A percentile compares a stretch with the other conserved stretches of the same genome.
These are phyloP conservation scores for Russula lepida DNA, from an alignment of 768 basidiomycete genomes.

Conservation along the genomic window DNA sequence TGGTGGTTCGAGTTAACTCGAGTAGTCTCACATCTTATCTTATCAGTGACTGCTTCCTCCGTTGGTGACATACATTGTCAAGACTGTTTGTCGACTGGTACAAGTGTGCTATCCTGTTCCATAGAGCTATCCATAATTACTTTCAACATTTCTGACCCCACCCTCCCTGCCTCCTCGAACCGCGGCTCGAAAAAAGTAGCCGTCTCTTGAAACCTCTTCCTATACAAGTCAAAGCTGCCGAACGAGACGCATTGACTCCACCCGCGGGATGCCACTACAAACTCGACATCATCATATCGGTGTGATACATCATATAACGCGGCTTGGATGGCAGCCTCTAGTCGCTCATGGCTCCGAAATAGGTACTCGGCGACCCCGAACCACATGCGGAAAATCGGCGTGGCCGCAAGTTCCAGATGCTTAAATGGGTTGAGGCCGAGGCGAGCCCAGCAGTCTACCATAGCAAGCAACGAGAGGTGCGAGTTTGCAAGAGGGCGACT, in stretches of 20 bases:
- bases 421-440: constrained; percentile 82
- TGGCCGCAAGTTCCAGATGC: constrained; percentile 89
- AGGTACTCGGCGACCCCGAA: constrained; percentile 95
- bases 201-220: constrained; percentile 70
- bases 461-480: constrained; percentile 88
- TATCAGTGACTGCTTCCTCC: neutral
- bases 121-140: constrained; percentile 57
- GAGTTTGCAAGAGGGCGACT: constrained; percentile 58
- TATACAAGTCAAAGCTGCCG: constrained; percentile 86
- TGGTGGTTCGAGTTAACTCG: neutral
- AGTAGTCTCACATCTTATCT: constrained; percentile 7
- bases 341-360: constrained; percentile 58
- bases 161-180: constrained; percentile 76
- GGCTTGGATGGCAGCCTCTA: constrained; percentile 65
- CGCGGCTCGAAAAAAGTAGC: constrained; percentile 74
- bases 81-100: neutral
- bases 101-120: neutral
- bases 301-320: constrained; percentile 71
- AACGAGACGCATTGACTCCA: constrained; percentile 96
- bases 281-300: constrained; percentile 86
- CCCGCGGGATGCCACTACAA: constrained; percentile 84
- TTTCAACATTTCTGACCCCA: constrained; percentile 87
- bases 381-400: constrained; percentile 93
- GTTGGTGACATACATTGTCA: neutral
- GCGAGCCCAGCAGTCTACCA: constrained; percentile 97